Base-by-base conservation (phyloP, 2,329 filamentous ascomycete genomes). In the Myriangium duriaei region DNA sequence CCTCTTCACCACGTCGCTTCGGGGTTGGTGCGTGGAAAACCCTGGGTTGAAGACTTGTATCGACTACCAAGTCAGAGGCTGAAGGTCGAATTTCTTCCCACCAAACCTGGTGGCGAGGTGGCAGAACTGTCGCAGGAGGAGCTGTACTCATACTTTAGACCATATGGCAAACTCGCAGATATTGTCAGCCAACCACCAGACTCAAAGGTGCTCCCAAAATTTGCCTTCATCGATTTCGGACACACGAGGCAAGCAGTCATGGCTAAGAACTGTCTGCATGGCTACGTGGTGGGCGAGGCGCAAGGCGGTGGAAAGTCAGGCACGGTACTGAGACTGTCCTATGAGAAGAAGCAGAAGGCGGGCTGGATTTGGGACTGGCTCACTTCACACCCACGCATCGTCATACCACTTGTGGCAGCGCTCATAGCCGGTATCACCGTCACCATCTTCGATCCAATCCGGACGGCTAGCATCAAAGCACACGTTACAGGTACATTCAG, bases 21-120 rank as follows among this genome's bases (percentile, higher is more conserved):
- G 3, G 76, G 76, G 15, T 63, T 86, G 5, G 91, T 98, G 2
- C 69, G 75, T 39, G 91, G 91, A 7, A 75, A 78, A 14, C 91
- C 91, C 0, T 98, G 91, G 91, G 71, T 96, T 2, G 91, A 96
- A 53, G 91, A 98, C 54, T 64, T 98, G 17, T 81, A 85, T 48
- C 74, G 86, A 5, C 77, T 86, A 35, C 91, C 91, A 0, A 84
- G 78, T 41, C 68, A 68, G 29, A 71, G 82, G 17, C 52, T 98
- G 26, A 81, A 76, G 48, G 76, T 95, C 14, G 88, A 96, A 53
- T 96, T 95, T 46, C 69, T 88, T 5, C 75, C 86, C 3, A 72
- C 74, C 1, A 70, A 71, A 16, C 71, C 83, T 0, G 85, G 82
- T n/a, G 69, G 66, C 1, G 68, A 79, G 39, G 78, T 78, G 0